phyloP scores from a whole-genome alignment of 2,329 filamentous ascomycete genomes.

The Lachnellula occidentalis region DNA sequence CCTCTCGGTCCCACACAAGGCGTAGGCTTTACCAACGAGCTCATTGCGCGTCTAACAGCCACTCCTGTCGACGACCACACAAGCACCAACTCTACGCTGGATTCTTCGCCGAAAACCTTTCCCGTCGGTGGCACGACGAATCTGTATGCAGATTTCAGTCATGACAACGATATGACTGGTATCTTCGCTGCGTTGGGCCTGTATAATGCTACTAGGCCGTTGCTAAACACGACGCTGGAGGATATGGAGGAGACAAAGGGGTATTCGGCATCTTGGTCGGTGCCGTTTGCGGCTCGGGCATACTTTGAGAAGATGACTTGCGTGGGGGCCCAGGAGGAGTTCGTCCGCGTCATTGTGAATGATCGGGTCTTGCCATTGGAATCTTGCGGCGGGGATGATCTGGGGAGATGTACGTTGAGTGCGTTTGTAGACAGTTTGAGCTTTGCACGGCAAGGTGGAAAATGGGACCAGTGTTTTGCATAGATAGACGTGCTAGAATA shows the following conservation, averaged over 20 bases:
- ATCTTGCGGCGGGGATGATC: conserved; percentile 62
- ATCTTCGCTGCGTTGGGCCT: conserved; percentile 74
- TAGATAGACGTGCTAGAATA: conserved; percentile 11
- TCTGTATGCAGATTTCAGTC: conserved; percentile 85
- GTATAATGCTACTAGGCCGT: conserved; percentile 58
- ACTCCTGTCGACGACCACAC: conserved; percentile 66
- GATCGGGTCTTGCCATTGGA: conserved; percentile 70
- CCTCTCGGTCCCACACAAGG: conserved; percentile 78
- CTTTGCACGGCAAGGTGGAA: conserved; percentile 67
- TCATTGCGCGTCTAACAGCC: conserved; percentile 72
- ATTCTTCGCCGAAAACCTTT: conserved; percentile 62
- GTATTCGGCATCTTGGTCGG: conserved; percentile 71
- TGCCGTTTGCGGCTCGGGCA: conserved; percentile 74
- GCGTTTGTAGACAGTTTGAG: conserved; percentile 69
- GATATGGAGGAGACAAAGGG: conserved; percentile 53
- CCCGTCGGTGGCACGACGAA: conserved; percentile 53
- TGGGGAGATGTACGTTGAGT: conserved; percentile 65
- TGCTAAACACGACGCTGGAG: conserved; percentile 46
- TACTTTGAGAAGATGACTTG: conserved; percentile 88
- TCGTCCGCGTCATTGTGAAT: conserved; percentile 77
- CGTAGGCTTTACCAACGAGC: conserved; percentile 81
- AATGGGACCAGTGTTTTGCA: conserved; percentile 62
- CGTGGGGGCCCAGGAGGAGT: conserved; percentile 51
- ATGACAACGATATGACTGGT: conserved; percentile 81
- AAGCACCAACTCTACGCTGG: conserved; percentile 71